Conservation (phyloP, 257 asterid genomes). For the Fraxinus americana region DNA sequence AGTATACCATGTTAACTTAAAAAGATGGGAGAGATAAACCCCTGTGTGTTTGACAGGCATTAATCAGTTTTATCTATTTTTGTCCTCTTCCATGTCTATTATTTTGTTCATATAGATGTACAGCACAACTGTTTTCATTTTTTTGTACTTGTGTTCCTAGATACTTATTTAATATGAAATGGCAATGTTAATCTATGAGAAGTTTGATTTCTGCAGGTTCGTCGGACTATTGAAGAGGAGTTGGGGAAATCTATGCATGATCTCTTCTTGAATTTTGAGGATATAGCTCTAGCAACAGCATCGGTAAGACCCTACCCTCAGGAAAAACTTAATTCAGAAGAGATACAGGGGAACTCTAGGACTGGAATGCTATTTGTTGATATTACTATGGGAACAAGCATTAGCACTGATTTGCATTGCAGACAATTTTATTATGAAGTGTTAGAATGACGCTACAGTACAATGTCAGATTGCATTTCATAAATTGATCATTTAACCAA, state of each 20-base stretch:
- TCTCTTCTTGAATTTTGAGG: slow-evolving; percentile 71
- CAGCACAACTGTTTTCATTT: background rate
- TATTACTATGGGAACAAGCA: slow-evolving; percentile 14
- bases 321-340: slow-evolving; percentile 12
- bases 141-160: slow-evolving; percentile 15
- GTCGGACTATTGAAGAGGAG: slow-evolving; percentile 64
- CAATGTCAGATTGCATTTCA: background rate
- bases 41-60: slow-evolving; percentile 12
- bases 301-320: slow-evolving; percentile 61
- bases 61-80: slow-evolving; percentile 12
- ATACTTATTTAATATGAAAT: slow-evolving; percentile 25
- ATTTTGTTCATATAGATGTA: background rate
- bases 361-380: slow-evolving; percentile 8
- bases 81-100: background rate
- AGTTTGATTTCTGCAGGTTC: slow-evolving; percentile 58
- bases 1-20: background rate
- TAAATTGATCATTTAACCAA: background rate
- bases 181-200: slow-evolving; percentile 17
- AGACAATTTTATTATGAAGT: slow-evolving; percentile 10
- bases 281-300: slow-evolving; percentile 86
- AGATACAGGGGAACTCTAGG: slow-evolving; percentile 10
- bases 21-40: slow-evolving; percentile 6
- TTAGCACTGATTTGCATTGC: slow-evolving; percentile 5
- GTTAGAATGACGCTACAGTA: background rate
- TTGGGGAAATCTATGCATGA: slow-evolving; percentile 82